A percentile compares a stretch with the other conserved stretches of the same genome.
Conservation (phyloP, 768 basidiomycete species). For the Mycena vulgaris region DNA sequence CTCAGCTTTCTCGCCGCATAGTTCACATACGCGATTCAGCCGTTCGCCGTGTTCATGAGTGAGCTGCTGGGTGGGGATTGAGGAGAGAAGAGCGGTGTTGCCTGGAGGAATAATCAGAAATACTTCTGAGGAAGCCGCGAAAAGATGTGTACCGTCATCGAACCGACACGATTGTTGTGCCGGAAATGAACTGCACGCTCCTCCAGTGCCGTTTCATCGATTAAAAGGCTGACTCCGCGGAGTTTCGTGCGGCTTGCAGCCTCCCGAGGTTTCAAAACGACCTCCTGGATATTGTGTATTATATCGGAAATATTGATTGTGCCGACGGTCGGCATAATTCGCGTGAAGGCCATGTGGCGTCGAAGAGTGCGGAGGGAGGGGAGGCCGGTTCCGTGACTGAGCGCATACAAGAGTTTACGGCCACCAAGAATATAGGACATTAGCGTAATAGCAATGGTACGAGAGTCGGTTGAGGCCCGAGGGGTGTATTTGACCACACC, state of each 20-base stretch:
- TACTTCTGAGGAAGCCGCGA: too few relatives aligned
- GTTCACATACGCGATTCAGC: too few relatives aligned
- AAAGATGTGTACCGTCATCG: too few relatives aligned
- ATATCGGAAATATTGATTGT: neutral
- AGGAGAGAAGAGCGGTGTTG: too few relatives aligned
- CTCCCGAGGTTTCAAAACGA: neutral
- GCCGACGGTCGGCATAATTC: neutral
- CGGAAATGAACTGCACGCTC: neutral
- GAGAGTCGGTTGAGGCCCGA: neutral
- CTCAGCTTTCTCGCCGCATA: too few relatives aligned
- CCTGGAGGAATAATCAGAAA: too few relatives aligned
- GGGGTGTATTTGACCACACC: neutral
- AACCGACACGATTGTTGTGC: neutral
- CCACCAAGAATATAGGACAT: slow-evolving; percentile 28
- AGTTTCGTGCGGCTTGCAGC: neutral
- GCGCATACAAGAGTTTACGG: slow-evolving; percentile 26
- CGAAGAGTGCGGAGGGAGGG: slow-evolving; percentile 16
- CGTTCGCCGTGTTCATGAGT: too few relatives aligned
- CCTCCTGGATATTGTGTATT: neutral
- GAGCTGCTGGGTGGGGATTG: too few relatives aligned
- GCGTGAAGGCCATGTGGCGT: neutral
- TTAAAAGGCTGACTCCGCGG: neutral
- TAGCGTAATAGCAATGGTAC: slow-evolving; percentile 17
- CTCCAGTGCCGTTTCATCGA: neutral
- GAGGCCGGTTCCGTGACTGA: slow-evolving; percentile 23